Conservation (phyloP, 345 rosid genomes). For the Populus simonii region DNA sequence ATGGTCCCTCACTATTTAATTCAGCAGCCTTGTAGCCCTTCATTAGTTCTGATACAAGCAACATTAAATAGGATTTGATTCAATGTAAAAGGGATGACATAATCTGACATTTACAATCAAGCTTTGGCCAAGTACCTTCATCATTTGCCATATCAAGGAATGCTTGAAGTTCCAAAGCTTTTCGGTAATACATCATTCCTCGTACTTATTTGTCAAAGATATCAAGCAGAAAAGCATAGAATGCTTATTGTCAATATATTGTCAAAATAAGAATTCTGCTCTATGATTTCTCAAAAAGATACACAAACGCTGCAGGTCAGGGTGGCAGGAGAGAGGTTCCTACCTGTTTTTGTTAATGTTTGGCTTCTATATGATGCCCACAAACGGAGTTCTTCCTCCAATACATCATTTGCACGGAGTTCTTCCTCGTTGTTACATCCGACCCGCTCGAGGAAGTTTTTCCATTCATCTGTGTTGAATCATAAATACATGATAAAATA, state of each 20-base stretch:
- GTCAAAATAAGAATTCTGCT: neutral
- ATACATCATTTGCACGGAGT: conserved; percentile 53
- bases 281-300: neutral
- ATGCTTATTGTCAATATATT: neutral
- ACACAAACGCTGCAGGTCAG: neutral
- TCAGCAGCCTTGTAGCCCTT: conserved; percentile 94
- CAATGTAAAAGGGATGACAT: neutral
- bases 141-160: conserved; percentile 98
- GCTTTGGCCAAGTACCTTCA: conserved; percentile 58
- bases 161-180: conserved; percentile 98
- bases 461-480: conserved; percentile 79
- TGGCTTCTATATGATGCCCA: conserved; percentile 99
- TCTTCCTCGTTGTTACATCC: conserved; percentile 57
- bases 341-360: conserved; percentile 96
- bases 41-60: conserved; percentile 64
- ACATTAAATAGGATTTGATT: neutral
- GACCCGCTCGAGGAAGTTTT: conserved; percentile 85
- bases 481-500: neutral
- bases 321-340: neutral
- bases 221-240: neutral
- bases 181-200: conserved; percentile 98
- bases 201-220: conserved; percentile 24
- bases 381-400: conserved; percentile 73
- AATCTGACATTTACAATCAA: neutral
- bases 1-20: conserved; percentile 55